Evolutionary conservation across 1,284 basidiomycete species (phyloP).

Genomic region (Cystobasidiaceae sp.): DNA sequence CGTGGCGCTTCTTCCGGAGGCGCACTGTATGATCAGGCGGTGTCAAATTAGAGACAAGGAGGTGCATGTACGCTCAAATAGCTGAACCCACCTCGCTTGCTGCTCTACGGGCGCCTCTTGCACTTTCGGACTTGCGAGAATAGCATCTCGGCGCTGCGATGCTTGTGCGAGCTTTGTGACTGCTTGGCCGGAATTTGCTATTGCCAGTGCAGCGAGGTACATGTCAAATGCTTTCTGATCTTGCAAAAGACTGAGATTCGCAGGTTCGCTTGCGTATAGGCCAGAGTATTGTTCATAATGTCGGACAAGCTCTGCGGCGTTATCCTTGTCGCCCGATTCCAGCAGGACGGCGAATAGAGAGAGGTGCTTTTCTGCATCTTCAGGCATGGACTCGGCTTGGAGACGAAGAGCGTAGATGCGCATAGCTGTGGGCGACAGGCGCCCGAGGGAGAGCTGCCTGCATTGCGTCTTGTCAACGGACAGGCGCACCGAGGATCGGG

Average conservation of each 20-base stretch:
- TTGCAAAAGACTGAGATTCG: constrained; percentile 10
- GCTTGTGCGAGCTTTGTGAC: constrained; percentile 50
- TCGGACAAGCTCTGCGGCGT: constrained; percentile 13
- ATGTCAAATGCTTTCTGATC: constrained; percentile 57
- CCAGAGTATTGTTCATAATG: constrained; percentile 22
- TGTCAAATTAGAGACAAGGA: no score
- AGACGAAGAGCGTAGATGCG: constrained; percentile 23
- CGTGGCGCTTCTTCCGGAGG: constrained; percentile 13
- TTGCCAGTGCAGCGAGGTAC: constrained; percentile 63
- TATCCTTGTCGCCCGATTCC: constrained; percentile 19
- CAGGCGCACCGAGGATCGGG: no score
- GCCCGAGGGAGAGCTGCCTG: constrained; percentile 24
- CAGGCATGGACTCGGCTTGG: constrained; percentile 33
- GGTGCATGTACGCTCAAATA: no score
- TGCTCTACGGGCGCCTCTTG: neutral
- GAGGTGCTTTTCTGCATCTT: constrained; percentile 19
- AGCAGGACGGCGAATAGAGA: constrained; percentile 15
- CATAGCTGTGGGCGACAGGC: constrained; percentile 34
- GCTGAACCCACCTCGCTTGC: constrained; percentile 46
- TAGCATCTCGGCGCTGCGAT: constrained; percentile 10
- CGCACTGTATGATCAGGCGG: neutral
- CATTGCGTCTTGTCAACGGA: neutral
- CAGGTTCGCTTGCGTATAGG: neutral
- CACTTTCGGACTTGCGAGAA: constrained; percentile 7
- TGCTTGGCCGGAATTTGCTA: constrained; percentile 56